Base-by-base conservation (phyloP, 352 stramenopile genomes). In the Phytopythium mirpurense region DNA sequence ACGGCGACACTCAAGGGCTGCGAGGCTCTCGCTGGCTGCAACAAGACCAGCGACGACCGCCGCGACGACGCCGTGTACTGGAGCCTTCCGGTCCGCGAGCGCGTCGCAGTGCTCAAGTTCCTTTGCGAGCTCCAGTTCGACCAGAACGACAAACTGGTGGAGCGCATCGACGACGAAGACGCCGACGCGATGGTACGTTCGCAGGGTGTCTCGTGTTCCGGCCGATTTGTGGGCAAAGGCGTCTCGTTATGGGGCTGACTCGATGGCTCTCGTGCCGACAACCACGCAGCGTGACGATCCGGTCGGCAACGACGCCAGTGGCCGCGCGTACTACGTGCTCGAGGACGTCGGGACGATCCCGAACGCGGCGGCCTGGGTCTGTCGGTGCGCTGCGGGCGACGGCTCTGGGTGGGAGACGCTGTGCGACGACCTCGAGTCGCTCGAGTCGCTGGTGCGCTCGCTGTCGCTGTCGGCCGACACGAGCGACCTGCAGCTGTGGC, bases 71-170 rank as follows among this genome's bases (percentile, higher is more conserved):
- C 62, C 47, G 66, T 79, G 41, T 88, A 89, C 51, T 74, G 70
- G 32, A 58, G 76, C 14, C 55, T 83, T 2, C 44, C 62, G 24
- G 54, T 83, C 2, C 52, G 56, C 1, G 65, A 85, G 14, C 68
- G 72, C 23, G 62, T 88, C 18, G 51, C 64, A 3, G 59, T 88
- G 8, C 54, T 90, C 32, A 88, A 88, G 40, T 70, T 74, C 21
- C 31, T 88, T 16, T 90, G 76, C 27, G 76, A 90, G 51, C 59
- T 67, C 26, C 76, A 88, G 40, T 88, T 86, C 32, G 76, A 88
- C 50, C 66, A 72, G 51, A 90, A 88, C 50, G 71, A 83, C 35
- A 36, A 56, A 31, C 65, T 88, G 8, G 52, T 84, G 19, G 66
- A 86, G 56, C 66, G 70, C 40, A 75, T 89, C 49, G 78, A 72